A percentile compares a stretch with the other conserved stretches of the same genome.
Conservation (phyloP, 768 basidiomycete species). For the Collybiopsis luxurians region DNA sequence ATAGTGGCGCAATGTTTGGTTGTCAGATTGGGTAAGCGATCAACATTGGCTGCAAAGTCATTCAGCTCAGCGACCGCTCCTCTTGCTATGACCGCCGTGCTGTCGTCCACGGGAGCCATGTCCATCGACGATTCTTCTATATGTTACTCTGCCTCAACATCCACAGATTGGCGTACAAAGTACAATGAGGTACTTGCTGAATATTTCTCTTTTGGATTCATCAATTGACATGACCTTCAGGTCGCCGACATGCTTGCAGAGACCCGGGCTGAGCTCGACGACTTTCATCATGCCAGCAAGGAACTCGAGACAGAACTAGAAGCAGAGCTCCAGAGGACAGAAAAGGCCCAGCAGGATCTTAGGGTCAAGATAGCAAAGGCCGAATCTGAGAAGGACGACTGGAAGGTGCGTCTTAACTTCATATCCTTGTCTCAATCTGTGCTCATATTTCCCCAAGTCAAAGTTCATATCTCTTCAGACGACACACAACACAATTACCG, state of each 20-base stretch:
- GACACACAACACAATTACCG: slow-evolving; percentile 84
- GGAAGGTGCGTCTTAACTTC: slow-evolving; percentile 66
- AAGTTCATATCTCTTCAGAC: slow-evolving; percentile 90
- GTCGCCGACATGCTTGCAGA: slow-evolving; percentile 82
- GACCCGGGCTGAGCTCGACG: slow-evolving; percentile 81
- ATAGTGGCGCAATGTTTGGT: not conserved
- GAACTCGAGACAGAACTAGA: slow-evolving; percentile 94
- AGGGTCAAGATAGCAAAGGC: slow-evolving; percentile 67
- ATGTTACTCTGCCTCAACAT: slow-evolving; percentile 52
- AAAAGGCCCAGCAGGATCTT: slow-evolving; percentile 80
- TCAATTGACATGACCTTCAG: too few relatives aligned
- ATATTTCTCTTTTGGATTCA: not conserved
- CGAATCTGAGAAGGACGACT: slow-evolving; percentile 80
- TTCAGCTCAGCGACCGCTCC: too few relatives aligned
- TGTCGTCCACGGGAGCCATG: slow-evolving; percentile 60
- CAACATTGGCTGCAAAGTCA: too few relatives aligned
- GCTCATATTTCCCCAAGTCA: slow-evolving; percentile 36
- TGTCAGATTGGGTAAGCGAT: not conserved
- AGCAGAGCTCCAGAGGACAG: slow-evolving; percentile 83
- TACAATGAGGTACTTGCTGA: slow-evolving; percentile 57
- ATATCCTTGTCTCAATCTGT: slow-evolving; percentile 1
- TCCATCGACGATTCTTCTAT: slow-evolving; percentile 65
- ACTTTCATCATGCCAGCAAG: slow-evolving; percentile 84
- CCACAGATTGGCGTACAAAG: slow-evolving; percentile 72
- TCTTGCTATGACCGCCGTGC: slow-evolving; percentile 57